Evolutionary conservation across 164 flowering plant species (phyloP).

Genomic region (Vitis riparia): DNA sequence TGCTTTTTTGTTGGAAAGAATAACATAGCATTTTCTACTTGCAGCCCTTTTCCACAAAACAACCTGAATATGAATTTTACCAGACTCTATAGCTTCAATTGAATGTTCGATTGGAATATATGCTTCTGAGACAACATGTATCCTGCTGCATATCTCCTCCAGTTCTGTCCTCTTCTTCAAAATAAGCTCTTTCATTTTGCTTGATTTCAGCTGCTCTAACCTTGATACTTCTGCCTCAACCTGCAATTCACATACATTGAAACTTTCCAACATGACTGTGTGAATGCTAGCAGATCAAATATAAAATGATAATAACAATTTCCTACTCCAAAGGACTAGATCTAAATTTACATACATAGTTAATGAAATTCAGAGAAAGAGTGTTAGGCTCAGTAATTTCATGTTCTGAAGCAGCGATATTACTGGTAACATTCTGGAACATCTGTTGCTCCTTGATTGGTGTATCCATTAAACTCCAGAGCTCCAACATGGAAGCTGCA

Average conservation of each 20-base stretch:
- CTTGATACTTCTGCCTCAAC: slow-evolving; percentile 49
- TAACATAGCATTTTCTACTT: too few species aligned
- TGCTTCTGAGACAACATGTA: slow-evolving; percentile 36
- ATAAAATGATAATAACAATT: too few species aligned
- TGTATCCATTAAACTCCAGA: slow-evolving; percentile 91
- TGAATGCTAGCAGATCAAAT: not conserved
- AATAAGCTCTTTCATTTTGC: slow-evolving; percentile 55
- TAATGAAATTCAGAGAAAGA: slow-evolving; percentile 56
- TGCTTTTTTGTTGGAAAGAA: not conserved
- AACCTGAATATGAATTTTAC: slow-evolving; percentile 17
- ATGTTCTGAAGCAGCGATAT: slow-evolving; percentile 65
- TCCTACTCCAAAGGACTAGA: not conserved
- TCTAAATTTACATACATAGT: slow-evolving; percentile 43
- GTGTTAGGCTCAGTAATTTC: slow-evolving; percentile 66
- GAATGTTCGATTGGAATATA: slow-evolving; percentile 20
- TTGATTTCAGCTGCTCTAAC: slow-evolving; percentile 42
- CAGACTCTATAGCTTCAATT: slow-evolving; percentile 42
- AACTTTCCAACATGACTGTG: not conserved
- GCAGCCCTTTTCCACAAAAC: not conserved
- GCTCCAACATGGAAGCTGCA: slow-evolving; percentile 64
- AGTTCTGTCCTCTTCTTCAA: slow-evolving; percentile 46
- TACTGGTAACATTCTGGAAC: slow-evolving; percentile 71
- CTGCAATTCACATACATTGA: slow-evolving; percentile 19
- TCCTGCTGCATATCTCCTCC: slow-evolving; percentile 42
- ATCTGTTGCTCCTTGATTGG: slow-evolving; percentile 71